These are phyloP conservation scores for Sicyos edulis DNA, from an alignment of 306 rosid genomes.

Conservation along the genomic window DNA sequence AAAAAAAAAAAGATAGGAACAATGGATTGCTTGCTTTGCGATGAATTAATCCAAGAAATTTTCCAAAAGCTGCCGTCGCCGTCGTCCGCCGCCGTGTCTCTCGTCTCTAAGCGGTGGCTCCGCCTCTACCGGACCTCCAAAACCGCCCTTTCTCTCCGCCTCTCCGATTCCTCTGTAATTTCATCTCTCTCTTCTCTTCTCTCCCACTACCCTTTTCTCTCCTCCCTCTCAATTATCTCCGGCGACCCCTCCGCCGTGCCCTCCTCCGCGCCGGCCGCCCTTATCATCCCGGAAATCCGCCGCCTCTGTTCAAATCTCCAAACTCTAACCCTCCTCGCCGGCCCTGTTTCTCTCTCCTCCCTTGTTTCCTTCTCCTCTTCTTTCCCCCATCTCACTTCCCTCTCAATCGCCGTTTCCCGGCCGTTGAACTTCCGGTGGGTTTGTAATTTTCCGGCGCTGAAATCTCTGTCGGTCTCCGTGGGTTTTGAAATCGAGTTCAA, in stretches of 20 bases:
- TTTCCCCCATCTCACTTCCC: conserved; percentile 45
- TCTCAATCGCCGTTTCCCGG: conserved; percentile 46
- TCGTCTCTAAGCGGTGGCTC: conserved; percentile 90
- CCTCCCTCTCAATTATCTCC: conserved; percentile 42
- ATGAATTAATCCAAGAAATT: conserved; percentile 72
- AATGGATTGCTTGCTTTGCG: conserved; percentile 58
- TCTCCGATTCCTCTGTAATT: conserved; percentile 24
- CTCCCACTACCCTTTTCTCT: conserved; percentile 52
- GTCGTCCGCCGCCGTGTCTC: conserved; percentile 41
- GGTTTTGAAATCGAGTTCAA: conserved; percentile 19
- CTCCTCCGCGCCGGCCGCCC: conserved; percentile 23
- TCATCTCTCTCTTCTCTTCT: conserved; percentile 48
- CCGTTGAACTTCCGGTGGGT: conserved; percentile 63
- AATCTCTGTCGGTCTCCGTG: conserved; percentile 36
- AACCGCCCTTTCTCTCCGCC: conserved; percentile 57
- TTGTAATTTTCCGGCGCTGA: conserved; percentile 39
- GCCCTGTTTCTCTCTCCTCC: conserved; percentile 53
- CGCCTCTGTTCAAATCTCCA: conserved; percentile 38
- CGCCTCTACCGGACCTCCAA: conserved; percentile 56
- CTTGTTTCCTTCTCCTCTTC: conserved; percentile 54
- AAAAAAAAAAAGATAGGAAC: neutral
- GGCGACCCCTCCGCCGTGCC: neutral
- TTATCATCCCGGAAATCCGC: conserved; percentile 35
- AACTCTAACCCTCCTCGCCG: conserved; percentile 38
- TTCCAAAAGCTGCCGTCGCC: conserved; percentile 54